Percentiles rank a stretch among this genome's conserved stretches.
Evolutionary conservation across 2,329 filamentous ascomycete species (phyloP).

Genomic region (Talaromyces sp.): DNA sequence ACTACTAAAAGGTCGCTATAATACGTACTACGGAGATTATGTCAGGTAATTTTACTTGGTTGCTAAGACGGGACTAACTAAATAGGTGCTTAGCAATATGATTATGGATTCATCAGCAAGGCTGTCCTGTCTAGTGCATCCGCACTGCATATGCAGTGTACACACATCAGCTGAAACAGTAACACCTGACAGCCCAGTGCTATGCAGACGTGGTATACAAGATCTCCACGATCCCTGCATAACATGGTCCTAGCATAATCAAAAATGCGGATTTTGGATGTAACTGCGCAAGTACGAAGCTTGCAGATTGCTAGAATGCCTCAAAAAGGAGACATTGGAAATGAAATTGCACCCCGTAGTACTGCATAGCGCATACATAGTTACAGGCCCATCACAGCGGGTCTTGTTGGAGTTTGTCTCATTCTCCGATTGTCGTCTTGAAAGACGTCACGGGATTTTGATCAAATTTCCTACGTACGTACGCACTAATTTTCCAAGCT

Average conservation of each 20-base stretch:
- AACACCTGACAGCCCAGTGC: background rate
- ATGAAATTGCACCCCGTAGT: background rate
- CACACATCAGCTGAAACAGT: conserved; percentile 3
- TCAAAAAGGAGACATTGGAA: background rate
- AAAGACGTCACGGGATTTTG: background rate
- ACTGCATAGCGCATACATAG: background rate
- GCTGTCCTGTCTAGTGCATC: background rate
- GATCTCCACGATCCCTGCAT: conserved; percentile 3
- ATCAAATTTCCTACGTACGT: background rate
- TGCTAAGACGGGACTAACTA: background rate
- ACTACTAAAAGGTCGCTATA: background rate
- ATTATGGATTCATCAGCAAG: background rate
- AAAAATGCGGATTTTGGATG: background rate
- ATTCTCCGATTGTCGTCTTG: background rate
- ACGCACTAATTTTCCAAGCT: background rate
- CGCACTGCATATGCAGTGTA: background rate
- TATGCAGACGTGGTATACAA: background rate
- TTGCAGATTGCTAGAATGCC: background rate
- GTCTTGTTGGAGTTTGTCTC: background rate
- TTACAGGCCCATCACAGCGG: background rate
- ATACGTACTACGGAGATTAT: background rate
- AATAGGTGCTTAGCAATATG: background rate
- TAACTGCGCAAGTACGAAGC: background rate
- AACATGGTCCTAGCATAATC: background rate
- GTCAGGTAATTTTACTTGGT: background rate